phyloP scores from a whole-genome alignment of 83 land plant genomes.

The Larix sibirica region DNA sequence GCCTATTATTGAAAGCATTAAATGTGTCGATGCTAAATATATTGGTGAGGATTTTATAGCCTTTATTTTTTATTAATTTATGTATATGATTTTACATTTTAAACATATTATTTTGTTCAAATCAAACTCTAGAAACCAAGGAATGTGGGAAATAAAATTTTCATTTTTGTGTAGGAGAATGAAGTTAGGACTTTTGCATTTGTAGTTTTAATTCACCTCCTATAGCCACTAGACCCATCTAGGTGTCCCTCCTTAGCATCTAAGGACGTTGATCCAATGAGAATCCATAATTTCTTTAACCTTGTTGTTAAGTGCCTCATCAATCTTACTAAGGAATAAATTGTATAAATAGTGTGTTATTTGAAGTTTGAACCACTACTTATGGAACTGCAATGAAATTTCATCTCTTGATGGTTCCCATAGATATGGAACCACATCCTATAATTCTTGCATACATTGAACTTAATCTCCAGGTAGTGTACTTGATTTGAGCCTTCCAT shows the following conservation, averaged over 20 bases:
- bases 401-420: conserved; percentile 98
- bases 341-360: too few species aligned
- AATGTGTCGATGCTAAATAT: conserved; percentile 98
- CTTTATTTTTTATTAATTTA: background rate
- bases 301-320: conserved; percentile 97
- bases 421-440: conserved; percentile 97
- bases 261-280: conserved; percentile 45
- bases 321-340: conserved; percentile 82
- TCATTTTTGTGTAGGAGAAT: conserved; percentile 82
- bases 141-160: background rate
- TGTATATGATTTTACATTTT: background rate
- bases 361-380: conserved; percentile 11
- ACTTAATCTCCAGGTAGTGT: conserved; percentile 90
- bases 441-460: conserved; percentile 99
- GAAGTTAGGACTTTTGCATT: conserved; percentile 97
- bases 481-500: background rate
- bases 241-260: conserved; percentile 79
- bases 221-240: conserved; percentile 82
- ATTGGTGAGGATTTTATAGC: conserved; percentile 48
- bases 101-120: too few species aligned
- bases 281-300: conserved; percentile 93
- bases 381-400: conserved; percentile 98
- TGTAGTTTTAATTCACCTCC: conserved; percentile 86
- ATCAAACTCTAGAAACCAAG: background rate
- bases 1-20: conserved; percentile 94